Base-by-base conservation (phyloP, 2,329 filamentous ascomycete species). In the Fusarium sp. region DNA sequence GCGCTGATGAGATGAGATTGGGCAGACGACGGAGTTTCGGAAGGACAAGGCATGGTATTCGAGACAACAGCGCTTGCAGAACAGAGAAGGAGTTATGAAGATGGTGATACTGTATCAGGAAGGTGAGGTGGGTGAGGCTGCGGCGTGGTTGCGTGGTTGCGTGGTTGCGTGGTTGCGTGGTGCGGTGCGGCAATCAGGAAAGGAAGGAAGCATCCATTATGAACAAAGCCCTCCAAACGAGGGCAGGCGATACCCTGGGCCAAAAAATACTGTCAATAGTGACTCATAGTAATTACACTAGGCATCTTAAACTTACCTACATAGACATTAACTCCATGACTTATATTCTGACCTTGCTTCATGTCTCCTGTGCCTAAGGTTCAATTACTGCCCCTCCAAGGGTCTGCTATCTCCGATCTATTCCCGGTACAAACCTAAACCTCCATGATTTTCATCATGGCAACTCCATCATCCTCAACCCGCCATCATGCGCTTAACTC, bases 211-310 rank as follows among this genome's bases (percentile, higher is more conserved):
- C 53, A 53, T 30, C 32, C 32, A 37, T 37, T 37, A 46, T 63
- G 56, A 56, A 69, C 55, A 68, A 66, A 63, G 63, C 63, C 68
- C 72, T 73, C 68, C 27, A 53, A 59, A 65, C 51, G 69, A 72
- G 71, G 74, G 71, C 64, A 73, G 73, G 68, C 73, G 73, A 75
- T 75, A 75, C 73, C 73, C 63, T 41, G 55, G 62, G 55, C 54
- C 69, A 71, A 72, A 65, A 37, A 34, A 72, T 58, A 46, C 43
- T 54, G 42, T 59, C 43, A 34, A 59, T 46, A 54, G 61, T 60
- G 61, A 49, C 63, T 21, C 47, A 61, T 58, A 59, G 55, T 54
- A 71, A 66, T 66, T 55, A 69, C 42, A 51, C 47, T 57, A 68
- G 67, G 62, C 45, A 51, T 42, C 48, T 37, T 46, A 62, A 34